Percentiles rank a stretch among this genome's conserved stretches.
Conservation (phyloP, 1,284 basidiomycete genomes). For the Golubevia pallescens region DNA sequence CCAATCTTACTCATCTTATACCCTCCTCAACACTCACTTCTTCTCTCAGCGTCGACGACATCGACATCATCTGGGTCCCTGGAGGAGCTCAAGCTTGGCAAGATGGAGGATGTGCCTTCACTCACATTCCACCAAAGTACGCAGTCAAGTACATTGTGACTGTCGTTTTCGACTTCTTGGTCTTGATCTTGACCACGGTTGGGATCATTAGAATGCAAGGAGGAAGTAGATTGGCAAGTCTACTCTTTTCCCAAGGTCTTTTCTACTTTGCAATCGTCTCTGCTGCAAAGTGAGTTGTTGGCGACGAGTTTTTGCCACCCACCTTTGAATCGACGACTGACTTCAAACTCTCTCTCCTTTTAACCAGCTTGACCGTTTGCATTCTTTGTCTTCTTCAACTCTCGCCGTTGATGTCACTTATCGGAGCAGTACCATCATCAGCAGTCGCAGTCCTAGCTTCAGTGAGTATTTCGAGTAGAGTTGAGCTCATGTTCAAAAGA, state of each 20-base stretch:
- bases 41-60: constrained; percentile 4
- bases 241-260: constrained; percentile 36
- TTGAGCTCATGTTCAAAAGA: no score
- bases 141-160: constrained; percentile 16
- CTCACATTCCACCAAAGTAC: constrained; percentile 5
- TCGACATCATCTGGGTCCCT: constrained; percentile 5
- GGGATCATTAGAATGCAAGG: constrained; percentile 33
- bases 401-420: background rate
- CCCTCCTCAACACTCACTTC: background rate
- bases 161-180: constrained; percentile 13
- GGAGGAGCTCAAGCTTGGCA: constrained; percentile 8
- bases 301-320: background rate
- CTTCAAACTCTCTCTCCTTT: no score
- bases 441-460: constrained; percentile 30
- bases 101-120: constrained; percentile 9
- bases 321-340: background rate
- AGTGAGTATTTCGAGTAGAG: no score
- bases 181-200: constrained; percentile 31
- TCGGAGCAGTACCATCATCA: constrained; percentile 31
- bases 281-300: background rate
- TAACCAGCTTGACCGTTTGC: no score
- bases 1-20: background rate
- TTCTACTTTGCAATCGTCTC: constrained; percentile 35
- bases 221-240: constrained; percentile 24
- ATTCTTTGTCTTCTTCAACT: no score